These are phyloP conservation scores for Lactarius hatsudake DNA, from an alignment of 768 basidiomycete species.

Conservation along the genomic window DNA sequence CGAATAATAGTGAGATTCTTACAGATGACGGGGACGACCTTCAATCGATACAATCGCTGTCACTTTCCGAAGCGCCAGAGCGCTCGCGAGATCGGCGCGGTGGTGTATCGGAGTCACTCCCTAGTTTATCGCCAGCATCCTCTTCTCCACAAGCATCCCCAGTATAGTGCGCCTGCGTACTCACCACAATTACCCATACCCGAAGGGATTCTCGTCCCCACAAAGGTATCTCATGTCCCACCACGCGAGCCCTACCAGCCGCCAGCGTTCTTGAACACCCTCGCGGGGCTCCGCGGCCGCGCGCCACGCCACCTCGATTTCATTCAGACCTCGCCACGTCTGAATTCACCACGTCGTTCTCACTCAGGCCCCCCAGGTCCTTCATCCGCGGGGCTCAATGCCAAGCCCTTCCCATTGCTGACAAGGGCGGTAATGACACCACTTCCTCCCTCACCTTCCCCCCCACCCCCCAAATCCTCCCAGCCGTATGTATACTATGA, in stretches of 20 bases:
- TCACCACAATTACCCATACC: neutral
- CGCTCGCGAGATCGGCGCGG: neutral
- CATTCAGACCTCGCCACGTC: constrained; percentile 30
- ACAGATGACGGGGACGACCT: constrained; percentile 77
- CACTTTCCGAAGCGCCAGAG: constrained; percentile 22
- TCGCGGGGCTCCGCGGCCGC: constrained; percentile 6
- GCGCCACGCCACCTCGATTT: constrained; percentile 22
- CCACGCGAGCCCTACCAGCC: constrained; percentile 1
- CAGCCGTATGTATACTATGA: constrained; percentile 29
- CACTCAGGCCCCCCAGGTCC: constrained; percentile 34
- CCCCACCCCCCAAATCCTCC: neutral
- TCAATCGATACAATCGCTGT: constrained; percentile 59
- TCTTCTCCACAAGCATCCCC: constrained; percentile 12
- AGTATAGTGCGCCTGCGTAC: neutral
- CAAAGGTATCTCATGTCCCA: neutral
- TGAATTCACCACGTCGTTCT: constrained; percentile 36
- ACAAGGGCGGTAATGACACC: constrained; percentile 25
- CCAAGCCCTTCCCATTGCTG: constrained; percentile 15
- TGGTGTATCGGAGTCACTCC: constrained; percentile 19
- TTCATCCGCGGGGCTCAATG: constrained; percentile 16
- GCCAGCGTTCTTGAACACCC: constrained; percentile 1
- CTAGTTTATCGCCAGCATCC: constrained; percentile 16
- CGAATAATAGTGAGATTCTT: constrained; percentile 60
- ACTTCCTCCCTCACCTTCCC: constrained; percentile 23
- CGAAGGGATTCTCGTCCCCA: neutral